Base-by-base conservation (phyloP, 2,329 filamentous ascomycete genomes). In the Aureobasidium sp. region DNA sequence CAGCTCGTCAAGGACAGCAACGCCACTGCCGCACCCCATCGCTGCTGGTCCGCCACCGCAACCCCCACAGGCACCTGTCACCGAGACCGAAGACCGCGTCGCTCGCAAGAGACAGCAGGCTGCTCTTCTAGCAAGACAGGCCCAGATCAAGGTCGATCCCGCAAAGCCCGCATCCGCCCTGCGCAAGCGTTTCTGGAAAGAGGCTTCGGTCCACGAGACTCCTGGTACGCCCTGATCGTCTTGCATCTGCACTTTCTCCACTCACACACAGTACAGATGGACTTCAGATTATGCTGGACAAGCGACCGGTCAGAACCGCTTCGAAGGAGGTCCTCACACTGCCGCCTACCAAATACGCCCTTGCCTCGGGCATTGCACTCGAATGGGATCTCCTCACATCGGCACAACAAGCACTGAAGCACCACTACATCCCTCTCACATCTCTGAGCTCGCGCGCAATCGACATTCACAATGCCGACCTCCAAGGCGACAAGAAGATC, bases 331-430 rank as follows among this genome's bases (percentile, higher is more conserved):
- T 90, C 65, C 79, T 99, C 68, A 83, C 81, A 1, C 70, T 97
- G 31, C 92, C 94, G 0, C 69, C 77, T 1, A 82, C 81, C 62
- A 97, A 97, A 77, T 86, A 85, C 35, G 83, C 91, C 69, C 87
- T 97, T 42, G 93, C 93, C 27, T 82, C 86, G 48, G 90, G 90
- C 62, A 86, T 99, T 65, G 94, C 93, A 3, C 77, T 95, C 48
- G 94, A 99, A 78, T 99, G 94, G 94, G 92, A 97, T 72, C 80
- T 88, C 53, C 82, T 99, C 64, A 82, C 86, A 27, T 89, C 89
- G 15, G 85, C 89, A 2, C 87, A 92, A 71, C 90, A 97, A 75
- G 90, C 91, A 0, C 82, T 92, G 42, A 90, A 88, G 73, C 85
- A 89, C 63, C 91, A 97, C 76, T 84, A 95, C 52, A 93, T 97